Conservation (phyloP, 768 basidiomycete genomes). For the Hericium rajendrae region DNA sequence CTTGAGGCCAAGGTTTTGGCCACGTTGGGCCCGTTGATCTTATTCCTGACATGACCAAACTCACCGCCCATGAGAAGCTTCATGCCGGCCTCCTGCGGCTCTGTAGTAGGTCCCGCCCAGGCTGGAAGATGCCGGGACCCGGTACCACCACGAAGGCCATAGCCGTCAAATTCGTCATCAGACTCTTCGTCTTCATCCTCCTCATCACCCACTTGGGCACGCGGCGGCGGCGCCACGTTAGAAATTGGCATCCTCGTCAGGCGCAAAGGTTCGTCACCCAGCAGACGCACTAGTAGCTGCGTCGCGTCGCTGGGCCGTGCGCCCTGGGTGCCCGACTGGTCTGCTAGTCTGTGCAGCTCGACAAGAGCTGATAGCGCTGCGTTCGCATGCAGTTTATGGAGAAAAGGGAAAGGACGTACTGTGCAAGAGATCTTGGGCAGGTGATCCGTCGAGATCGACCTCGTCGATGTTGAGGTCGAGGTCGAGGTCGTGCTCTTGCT, state of each 20-base stretch:
- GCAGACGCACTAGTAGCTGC: neutral
- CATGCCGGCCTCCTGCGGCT: constrained; percentile 56
- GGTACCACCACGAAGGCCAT: constrained; percentile 1
- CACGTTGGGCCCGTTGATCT: constrained; percentile 39
- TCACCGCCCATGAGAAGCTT: constrained; percentile 67
- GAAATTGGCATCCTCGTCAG: neutral
- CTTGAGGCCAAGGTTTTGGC: constrained; percentile 38
- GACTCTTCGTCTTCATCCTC: constrained; percentile 31
- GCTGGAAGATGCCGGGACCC: constrained; percentile 17
- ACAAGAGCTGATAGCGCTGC: constrained; percentile 15
- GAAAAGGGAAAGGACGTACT: too few species aligned
- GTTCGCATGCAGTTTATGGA: too few species aligned
- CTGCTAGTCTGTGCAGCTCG: constrained; percentile 17
- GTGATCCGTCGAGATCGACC: neutral
- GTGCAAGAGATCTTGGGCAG: too few species aligned
- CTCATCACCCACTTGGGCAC: constrained; percentile 1
- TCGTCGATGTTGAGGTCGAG: neutral
- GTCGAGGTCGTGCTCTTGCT: neutral
- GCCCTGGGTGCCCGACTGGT: neutral
- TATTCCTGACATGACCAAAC: constrained; percentile 58
- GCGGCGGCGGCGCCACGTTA: neutral
- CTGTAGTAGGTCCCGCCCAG: constrained; percentile 34
- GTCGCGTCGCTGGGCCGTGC: too few species aligned
- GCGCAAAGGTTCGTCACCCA: constrained; percentile 3
- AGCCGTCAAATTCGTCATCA: constrained; percentile 17